phyloP scores from a whole-genome alignment of 306 rosid species.

The Crataegus laevigata region DNA sequence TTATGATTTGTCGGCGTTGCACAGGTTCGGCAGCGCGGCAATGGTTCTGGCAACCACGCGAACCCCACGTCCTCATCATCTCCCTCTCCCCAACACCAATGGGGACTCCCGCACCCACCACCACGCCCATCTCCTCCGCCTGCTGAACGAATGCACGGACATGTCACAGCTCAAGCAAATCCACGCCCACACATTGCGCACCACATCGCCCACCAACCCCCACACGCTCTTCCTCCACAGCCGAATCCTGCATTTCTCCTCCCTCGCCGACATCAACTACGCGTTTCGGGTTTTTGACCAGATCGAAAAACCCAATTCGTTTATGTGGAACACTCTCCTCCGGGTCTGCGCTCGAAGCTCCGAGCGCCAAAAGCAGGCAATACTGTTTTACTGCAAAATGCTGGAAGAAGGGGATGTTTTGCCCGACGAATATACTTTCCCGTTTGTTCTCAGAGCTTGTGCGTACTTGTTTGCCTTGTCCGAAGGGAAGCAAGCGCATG shows the following conservation, averaged over 20 bases:
- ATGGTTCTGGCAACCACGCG: constrained; percentile 27
- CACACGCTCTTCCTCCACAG: constrained; percentile 37
- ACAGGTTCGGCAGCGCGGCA: background rate
- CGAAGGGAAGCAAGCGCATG: constrained; percentile 71
- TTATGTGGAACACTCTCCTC: constrained; percentile 82
- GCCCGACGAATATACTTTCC: constrained; percentile 62
- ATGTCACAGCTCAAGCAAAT: constrained; percentile 59
- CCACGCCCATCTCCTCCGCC: constrained; percentile 35
- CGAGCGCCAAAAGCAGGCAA: constrained; percentile 30
- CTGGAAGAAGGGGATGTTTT: constrained; percentile 29
- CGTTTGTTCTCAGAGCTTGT: constrained; percentile 67
- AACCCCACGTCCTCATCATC: constrained; percentile 5
- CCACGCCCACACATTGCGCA: constrained; percentile 69
- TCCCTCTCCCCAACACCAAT: constrained; percentile 2
- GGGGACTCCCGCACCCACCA: constrained; percentile 6
- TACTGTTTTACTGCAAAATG: constrained; percentile 40
- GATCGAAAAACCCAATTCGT: constrained; percentile 49
- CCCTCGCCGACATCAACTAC: constrained; percentile 35
- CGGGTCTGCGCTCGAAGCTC: constrained; percentile 53
- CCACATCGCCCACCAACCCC: constrained; percentile 31
- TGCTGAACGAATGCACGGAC: constrained; percentile 28
- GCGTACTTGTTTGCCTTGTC: constrained; percentile 50
- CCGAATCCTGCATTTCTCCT: constrained; percentile 46
- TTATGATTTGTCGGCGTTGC: background rate
- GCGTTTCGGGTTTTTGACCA: constrained; percentile 49